These are phyloP conservation scores for Daldinia vernicosa DNA, from an alignment of 495 filamentous ascomycete species.

Conservation along the genomic window DNA sequence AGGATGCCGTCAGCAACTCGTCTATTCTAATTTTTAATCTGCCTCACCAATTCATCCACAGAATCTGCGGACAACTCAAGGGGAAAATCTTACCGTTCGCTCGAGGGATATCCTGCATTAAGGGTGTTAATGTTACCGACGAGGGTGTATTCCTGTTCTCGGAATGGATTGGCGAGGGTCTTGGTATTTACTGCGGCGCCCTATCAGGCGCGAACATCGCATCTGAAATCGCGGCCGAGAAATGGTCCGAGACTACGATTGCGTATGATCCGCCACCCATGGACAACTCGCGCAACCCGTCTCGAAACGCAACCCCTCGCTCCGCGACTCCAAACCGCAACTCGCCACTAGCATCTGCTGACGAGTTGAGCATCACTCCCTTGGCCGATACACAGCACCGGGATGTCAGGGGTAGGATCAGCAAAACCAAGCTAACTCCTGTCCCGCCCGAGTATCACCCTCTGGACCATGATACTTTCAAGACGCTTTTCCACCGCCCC, in stretches of 20 bases:
- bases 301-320: constrained; percentile 70
- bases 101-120: constrained; percentile 95
- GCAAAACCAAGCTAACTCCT: constrained; percentile 72
- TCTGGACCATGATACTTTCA: constrained; percentile 79
- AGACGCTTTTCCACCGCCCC: constrained; percentile 89
- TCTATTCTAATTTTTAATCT: constrained; percentile 96
- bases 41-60: constrained; percentile 95
- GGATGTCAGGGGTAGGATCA: constrained; percentile 67
- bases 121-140: constrained; percentile 90
- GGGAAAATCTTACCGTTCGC: constrained; percentile 92
- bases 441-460: constrained; percentile 82
- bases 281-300: constrained; percentile 74
- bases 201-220: constrained; percentile 98
- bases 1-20: constrained; percentile 80
- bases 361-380: constrained; percentile 66
- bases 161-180: constrained; percentile 88
- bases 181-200: constrained; percentile 97
- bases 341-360: constrained; percentile 53
- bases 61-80: constrained; percentile 83
- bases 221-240: constrained; percentile 90
- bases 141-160: constrained; percentile 86
- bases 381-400: constrained; percentile 61
- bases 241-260: constrained; percentile 95
- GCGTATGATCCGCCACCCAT: constrained; percentile 94
- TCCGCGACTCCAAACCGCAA: constrained; percentile 60